These are phyloP conservation scores for Rachicladosporium sp. DNA, from an alignment of 2,329 filamentous ascomycete genomes.

Conservation along the genomic window DNA sequence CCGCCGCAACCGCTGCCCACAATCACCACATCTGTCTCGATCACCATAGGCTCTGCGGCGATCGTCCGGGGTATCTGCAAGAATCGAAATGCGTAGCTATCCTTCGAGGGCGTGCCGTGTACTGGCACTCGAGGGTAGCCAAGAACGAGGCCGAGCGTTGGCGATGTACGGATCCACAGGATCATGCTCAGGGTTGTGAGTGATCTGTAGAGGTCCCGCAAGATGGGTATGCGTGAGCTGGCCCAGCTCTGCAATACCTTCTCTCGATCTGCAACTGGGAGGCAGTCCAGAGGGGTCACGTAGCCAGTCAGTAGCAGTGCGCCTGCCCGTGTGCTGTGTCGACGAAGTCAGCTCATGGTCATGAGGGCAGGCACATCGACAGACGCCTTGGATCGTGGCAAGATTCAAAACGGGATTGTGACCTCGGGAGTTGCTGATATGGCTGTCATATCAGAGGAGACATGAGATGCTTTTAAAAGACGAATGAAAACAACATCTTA, in stretches of 20 bases:
- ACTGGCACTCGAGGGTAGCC: constrained; percentile 47
- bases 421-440: background rate
- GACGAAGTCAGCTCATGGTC: constrained; percentile 1
- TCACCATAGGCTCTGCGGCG: constrained; percentile 36
- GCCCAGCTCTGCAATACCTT: constrained; percentile 52
- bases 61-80: constrained; percentile 41
- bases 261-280: constrained; percentile 49
- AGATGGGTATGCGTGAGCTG: constrained; percentile 41
- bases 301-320: constrained; percentile 57
- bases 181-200: constrained; percentile 44
- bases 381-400: background rate
- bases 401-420: background rate
- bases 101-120: constrained; percentile 39
- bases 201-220: constrained; percentile 45
- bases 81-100: constrained; percentile 46
- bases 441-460: background rate
- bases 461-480: too few relatives aligned
- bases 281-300: constrained; percentile 47
- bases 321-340: constrained; percentile 46
- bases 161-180: constrained; percentile 44
- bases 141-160: constrained; percentile 42
- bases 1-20: constrained; percentile 82
- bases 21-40: constrained; percentile 73
- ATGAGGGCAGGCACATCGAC: background rate
- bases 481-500: constrained; percentile 19